Percentiles rank a stretch among this genome's conserved stretches.
These are phyloP conservation scores for Malassezia globosa DNA, from an alignment of 1,284 basidiomycete genomes.

Conservation along the genomic window DNA sequence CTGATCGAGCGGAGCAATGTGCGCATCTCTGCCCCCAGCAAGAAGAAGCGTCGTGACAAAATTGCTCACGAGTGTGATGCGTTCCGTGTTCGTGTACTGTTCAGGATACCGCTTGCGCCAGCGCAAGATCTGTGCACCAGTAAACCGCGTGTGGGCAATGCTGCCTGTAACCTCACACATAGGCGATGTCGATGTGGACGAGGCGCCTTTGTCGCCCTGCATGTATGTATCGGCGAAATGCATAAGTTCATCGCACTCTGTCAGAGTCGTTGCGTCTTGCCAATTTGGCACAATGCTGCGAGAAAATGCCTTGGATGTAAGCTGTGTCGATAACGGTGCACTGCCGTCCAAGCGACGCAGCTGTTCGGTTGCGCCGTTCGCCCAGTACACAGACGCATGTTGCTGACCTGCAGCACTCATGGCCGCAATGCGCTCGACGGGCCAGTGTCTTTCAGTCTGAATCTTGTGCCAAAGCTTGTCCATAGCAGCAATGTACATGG, in stretches of 20 bases:
- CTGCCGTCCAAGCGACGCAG: constrained; percentile 55
- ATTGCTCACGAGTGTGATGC: constrained; percentile 70
- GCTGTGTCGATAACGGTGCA: constrained; percentile 51
- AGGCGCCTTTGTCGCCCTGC: too few species aligned
- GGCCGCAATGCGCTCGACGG: constrained; percentile 55
- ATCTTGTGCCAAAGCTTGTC: constrained; percentile 66
- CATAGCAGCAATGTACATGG: constrained; percentile 72
- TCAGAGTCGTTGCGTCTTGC: constrained; percentile 77
- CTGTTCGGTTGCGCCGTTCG: constrained; percentile 53
- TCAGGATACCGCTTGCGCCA: constrained; percentile 55
- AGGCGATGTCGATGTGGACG: background rate
- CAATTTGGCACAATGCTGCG: constrained; percentile 67
- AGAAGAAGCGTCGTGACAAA: constrained; percentile 69
- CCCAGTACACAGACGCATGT: constrained; percentile 85
- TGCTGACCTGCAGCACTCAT: constrained; percentile 75
- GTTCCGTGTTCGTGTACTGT: constrained; percentile 58
- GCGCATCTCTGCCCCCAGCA: constrained; percentile 40
- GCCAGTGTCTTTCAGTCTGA: constrained; percentile 53
- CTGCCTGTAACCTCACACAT: constrained; percentile 57
- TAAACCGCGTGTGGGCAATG: constrained; percentile 76
- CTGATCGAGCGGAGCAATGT: constrained; percentile 36
- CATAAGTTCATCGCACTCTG: constrained; percentile 60
- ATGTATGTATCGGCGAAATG: background rate
- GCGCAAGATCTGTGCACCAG: constrained; percentile 70
- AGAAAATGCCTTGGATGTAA: constrained; percentile 58